Conservation (phyloP, 2,329 filamentous ascomycete species). For the Fusarium luffae region DNA sequence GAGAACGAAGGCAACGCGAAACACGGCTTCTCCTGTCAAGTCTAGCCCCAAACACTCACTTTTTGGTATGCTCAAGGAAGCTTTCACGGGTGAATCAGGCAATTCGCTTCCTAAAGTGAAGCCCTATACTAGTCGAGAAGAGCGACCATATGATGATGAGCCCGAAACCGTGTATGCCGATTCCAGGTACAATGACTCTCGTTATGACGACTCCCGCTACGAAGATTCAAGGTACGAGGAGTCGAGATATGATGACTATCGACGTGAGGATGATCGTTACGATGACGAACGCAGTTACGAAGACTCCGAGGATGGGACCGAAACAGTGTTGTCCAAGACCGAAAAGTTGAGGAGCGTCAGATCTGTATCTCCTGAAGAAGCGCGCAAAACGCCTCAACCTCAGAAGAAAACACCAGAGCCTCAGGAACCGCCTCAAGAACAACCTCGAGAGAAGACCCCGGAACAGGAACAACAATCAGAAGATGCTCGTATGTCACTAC, state of each 20-base stretch:
- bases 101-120: constrained; percentile 58
- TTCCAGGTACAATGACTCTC: constrained; percentile 36
- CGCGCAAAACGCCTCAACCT: constrained; percentile 27
- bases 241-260: constrained; percentile 30
- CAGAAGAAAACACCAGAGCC: constrained; percentile 1
- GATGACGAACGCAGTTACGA: constrained; percentile 39
- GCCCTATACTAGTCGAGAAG: constrained; percentile 62
- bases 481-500: constrained; percentile 34
- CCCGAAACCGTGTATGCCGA: constrained; percentile 41
- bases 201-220: constrained; percentile 30
- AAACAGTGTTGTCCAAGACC: constrained; percentile 39
- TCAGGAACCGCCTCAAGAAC: background rate
- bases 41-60: constrained; percentile 61
- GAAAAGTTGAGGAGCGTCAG: constrained; percentile 30
- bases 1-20: constrained; percentile 67
- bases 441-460: background rate
- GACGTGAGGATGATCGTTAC: constrained; percentile 31
- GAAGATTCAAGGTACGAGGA: constrained; percentile 37
- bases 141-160: constrained; percentile 50
- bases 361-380: constrained; percentile 37
- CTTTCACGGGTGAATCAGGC: constrained; percentile 70
- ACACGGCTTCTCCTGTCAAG: constrained; percentile 61
- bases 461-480: constrained; percentile 6
- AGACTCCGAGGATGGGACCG: constrained; percentile 44
- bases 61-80: constrained; percentile 69